phyloP scores from a whole-genome alignment of 1,139 yeast genomes.

The Magnusiomyces ingens region DNA sequence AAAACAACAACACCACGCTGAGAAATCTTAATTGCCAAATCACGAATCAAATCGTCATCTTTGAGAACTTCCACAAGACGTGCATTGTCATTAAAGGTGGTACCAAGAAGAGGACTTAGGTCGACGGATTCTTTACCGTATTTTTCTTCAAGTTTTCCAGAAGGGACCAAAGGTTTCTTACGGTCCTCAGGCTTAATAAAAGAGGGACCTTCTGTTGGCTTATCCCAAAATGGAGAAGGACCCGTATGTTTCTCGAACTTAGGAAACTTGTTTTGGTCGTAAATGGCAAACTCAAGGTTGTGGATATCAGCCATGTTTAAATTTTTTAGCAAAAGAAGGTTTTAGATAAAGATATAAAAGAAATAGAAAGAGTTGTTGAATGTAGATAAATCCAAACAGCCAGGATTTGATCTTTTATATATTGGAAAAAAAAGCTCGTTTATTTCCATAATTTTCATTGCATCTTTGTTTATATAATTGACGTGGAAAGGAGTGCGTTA shows the following conservation, averaged over 20 bases:
- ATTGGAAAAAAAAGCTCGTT: no score
- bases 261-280: neutral
- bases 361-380: no score
- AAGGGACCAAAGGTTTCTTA: neutral
- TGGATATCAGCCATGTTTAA: no score
- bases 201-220: constrained; percentile 3
- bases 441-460: no score
- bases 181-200: constrained; percentile 6
- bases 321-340: no score
- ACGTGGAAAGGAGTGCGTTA: no score
- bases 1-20: constrained; percentile 64
- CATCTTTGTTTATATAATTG: no score
- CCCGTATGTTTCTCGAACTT: constrained; percentile 4
- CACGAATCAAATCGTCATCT: constrained; percentile 25
- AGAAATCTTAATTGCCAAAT: constrained; percentile 56
- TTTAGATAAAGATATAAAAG: no score
- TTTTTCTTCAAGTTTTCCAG: constrained; percentile 5
- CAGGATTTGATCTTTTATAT: no score
- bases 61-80: constrained; percentile 4
- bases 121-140: constrained; percentile 7
- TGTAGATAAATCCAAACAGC: no score
- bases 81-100: constrained; percentile 6
- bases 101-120: constrained; percentile 4
- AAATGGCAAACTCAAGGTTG: no score
- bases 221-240: constrained; percentile 3